phyloP scores from a whole-genome alignment of 352 stramenopile genomes.

The Globisporangium splendens region DNA sequence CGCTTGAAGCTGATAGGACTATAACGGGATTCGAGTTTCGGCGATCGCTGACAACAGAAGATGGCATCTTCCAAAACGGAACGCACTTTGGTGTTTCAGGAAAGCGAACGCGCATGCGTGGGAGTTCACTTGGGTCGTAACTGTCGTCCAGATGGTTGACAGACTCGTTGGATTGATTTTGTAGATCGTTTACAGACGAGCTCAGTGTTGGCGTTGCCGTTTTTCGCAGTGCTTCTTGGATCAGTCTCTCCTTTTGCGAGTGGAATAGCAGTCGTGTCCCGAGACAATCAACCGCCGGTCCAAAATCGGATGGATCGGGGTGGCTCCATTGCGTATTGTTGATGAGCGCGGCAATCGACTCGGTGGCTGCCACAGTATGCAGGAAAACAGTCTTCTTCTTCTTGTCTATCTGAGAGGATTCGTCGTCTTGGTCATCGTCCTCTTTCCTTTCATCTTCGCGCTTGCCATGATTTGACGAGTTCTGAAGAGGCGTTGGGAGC shows the following conservation, averaged over 20 bases:
- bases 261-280: constrained; percentile 25
- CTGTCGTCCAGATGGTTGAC: constrained; percentile 1
- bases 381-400: constrained; percentile 2
- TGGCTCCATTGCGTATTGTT: constrained; percentile 23
- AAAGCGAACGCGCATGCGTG: constrained; percentile 6
- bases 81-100: neutral
- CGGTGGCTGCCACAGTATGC: neutral
- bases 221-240: constrained; percentile 23
- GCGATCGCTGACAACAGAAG: neutral
- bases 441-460: neutral
- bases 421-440: neutral
- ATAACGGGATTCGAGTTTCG: neutral
- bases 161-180: neutral
- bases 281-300: constrained; percentile 7
- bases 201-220: constrained; percentile 16
- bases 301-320: constrained; percentile 21
- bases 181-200: neutral
- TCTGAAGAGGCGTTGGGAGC: neutral
- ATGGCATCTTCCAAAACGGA: constrained; percentile 9
- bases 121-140: constrained; percentile 12
- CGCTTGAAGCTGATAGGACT: constrained; percentile 5
- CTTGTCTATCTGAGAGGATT: neutral
- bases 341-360: constrained; percentile 19
- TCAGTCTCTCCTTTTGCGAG: constrained; percentile 37
- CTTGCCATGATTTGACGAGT: neutral